A percentile compares a stretch with the other conserved stretches of the same genome.
Conservation (phyloP, 805 yeast species). For the Metschnikowia gelsemii region DNA sequence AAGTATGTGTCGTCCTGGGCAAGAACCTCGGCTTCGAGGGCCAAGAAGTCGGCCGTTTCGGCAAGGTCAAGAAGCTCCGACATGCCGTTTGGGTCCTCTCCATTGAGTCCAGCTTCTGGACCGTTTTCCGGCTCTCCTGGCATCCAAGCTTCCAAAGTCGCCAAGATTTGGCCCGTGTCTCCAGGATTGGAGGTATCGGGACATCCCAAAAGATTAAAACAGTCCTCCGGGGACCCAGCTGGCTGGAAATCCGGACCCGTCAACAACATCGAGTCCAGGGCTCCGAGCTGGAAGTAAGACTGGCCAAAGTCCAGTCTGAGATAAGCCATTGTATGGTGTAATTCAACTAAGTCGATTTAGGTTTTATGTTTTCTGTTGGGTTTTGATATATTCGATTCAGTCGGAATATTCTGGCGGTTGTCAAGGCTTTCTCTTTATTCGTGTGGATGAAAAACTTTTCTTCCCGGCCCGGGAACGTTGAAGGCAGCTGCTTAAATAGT, state of each 20-base stretch:
- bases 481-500: too few species aligned
- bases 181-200: slow-evolving; percentile 1
- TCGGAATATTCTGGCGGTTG: too few species aligned
- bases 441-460: too few species aligned
- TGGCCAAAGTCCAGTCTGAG: neutral
- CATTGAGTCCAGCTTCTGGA: too few species aligned
- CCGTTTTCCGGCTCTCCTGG: neutral
- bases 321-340: too few species aligned
- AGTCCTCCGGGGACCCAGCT: neutral
- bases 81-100: neutral
- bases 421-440: too few species aligned
- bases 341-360: too few species aligned
- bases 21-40: neutral
- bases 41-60: too few species aligned
- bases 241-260: neutral
- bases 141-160: neutral
- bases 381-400: too few species aligned
- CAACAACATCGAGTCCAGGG: neutral
- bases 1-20: neutral
- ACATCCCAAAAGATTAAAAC: slow-evolving; percentile 1
- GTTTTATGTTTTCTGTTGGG: too few species aligned
- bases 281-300: slow-evolving; percentile 3
- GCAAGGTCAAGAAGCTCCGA: neutral
- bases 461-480: too few species aligned
- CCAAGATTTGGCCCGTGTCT: too few species aligned